Evolutionary conservation across 129 eudicot species (phyloP).

Genomic region (Arctium lappa): DNA sequence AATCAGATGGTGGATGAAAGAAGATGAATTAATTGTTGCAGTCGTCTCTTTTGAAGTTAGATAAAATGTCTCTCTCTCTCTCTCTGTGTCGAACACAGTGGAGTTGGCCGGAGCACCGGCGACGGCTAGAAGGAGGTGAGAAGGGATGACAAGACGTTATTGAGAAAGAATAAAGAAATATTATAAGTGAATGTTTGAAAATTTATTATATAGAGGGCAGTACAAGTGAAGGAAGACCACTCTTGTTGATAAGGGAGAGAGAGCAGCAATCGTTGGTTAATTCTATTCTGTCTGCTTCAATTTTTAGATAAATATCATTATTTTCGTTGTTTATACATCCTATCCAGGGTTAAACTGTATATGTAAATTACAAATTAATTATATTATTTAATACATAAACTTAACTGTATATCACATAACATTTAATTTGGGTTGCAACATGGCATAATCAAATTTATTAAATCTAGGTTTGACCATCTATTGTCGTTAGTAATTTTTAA

Average conservation of each 20-base stretch:
- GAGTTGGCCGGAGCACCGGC: conserved; percentile 13
- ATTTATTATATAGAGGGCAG: conserved; percentile 12
- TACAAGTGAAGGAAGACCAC: neutral
- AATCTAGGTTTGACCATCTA: too few species aligned
- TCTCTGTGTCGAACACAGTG: neutral
- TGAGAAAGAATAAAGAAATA: conserved; percentile 22
- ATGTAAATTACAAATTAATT: too few species aligned
- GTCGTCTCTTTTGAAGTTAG: neutral
- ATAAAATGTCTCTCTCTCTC: neutral
- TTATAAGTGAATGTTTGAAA: conserved; percentile 28
- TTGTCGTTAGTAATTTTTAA: too few species aligned
- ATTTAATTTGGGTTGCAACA: too few species aligned
- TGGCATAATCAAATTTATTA: too few species aligned
- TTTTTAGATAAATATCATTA: neutral
- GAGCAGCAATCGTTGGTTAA: neutral
- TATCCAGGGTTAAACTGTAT: too few species aligned
- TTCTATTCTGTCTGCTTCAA: neutral
- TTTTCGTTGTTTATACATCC: neutral
- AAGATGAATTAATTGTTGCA: neutral
- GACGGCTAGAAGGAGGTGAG: conserved; percentile 7
- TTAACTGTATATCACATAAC: too few species aligned
- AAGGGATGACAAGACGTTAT: conserved; percentile 30
- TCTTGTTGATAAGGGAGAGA: conserved; percentile 27
- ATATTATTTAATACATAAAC: too few species aligned
- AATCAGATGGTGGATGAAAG: neutral